Evolutionary conservation across 352 stramenopile species (phyloP).

Genomic region (Phytophthora sp.): DNA sequence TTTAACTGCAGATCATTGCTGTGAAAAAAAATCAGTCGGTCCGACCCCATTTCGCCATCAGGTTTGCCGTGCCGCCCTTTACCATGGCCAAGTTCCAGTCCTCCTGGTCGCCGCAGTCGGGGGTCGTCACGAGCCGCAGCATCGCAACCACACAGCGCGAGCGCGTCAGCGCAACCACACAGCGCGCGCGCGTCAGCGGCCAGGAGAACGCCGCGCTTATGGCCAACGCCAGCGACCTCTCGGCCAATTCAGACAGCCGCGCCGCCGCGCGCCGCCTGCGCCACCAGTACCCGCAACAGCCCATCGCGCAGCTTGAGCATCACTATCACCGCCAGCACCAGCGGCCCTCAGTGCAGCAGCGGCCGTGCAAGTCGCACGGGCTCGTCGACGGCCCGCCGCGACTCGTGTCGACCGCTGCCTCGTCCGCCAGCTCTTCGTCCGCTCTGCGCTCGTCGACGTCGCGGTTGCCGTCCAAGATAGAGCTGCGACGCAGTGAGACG

Average conservation of each 20-base stretch:
- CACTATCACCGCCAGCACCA: constrained; percentile 40
- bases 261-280: constrained; percentile 29
- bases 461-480: constrained; percentile 25
- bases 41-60: too few relatives aligned
- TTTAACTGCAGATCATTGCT: too few relatives aligned
- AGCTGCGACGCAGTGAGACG: constrained; percentile 27
- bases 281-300: constrained; percentile 37
- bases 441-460: constrained; percentile 28
- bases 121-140: constrained; percentile 19
- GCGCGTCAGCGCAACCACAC: constrained; percentile 25
- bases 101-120: constrained; percentile 8
- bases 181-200: constrained; percentile 18
- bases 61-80: constrained; percentile 1
- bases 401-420: constrained; percentile 19
- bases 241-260: constrained; percentile 19
- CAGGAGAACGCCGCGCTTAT: constrained; percentile 28
- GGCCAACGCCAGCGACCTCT: constrained; percentile 11
- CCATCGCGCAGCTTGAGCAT: constrained; percentile 43
- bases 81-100: constrained; percentile 27
- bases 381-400: constrained; percentile 22
- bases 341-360: constrained; percentile 8
- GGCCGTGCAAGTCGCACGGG: constrained; percentile 16
- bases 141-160: constrained; percentile 31
- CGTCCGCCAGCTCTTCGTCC: constrained; percentile 1
- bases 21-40: too few relatives aligned